A percentile compares a stretch with the other conserved stretches of the same genome.
phyloP scores from a whole-genome alignment of 2,329 filamentous ascomycete genomes.

The Ceratocystis colombiana region DNA sequence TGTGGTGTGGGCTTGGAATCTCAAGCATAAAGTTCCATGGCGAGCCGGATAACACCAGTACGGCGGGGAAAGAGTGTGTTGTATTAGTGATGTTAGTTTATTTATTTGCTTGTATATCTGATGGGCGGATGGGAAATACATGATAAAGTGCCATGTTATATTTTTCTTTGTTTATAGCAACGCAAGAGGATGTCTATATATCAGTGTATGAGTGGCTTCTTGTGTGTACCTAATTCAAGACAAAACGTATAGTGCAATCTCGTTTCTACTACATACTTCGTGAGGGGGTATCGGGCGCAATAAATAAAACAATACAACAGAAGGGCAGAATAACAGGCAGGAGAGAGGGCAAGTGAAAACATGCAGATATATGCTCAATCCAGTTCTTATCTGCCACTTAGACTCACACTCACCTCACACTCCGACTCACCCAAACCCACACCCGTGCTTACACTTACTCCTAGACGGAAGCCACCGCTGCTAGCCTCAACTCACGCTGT shows the following conservation, averaged over 20 bases:
- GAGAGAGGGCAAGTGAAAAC: too few relatives aligned
- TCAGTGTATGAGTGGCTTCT: background rate
- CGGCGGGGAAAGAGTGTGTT: background rate
- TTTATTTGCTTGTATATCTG: background rate
- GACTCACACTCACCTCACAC: too few relatives aligned
- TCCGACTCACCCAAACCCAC: too few relatives aligned
- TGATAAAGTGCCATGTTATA: background rate
- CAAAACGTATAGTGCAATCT: background rate
- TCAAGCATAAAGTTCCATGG: background rate
- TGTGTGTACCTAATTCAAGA: background rate
- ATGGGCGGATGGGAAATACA: background rate
- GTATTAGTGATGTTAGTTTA: background rate
- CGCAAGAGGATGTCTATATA: background rate
- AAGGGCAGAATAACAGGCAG: background rate
- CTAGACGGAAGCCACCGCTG: conserved; percentile 2
- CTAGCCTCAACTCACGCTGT: conserved; percentile 34
- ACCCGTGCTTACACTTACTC: too few relatives aligned
- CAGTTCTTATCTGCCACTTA: too few relatives aligned
- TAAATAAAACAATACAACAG: conserved; percentile 21
- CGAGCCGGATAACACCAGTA: conserved; percentile 6
- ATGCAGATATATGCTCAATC: too few relatives aligned
- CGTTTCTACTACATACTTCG: background rate
- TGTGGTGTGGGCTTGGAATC: background rate
- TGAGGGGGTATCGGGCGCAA: conserved; percentile 9
- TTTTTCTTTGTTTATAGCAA: background rate